phyloP scores from a whole-genome alignment of 2,329 filamentous ascomycete species.

The Claviceps sp. region DNA sequence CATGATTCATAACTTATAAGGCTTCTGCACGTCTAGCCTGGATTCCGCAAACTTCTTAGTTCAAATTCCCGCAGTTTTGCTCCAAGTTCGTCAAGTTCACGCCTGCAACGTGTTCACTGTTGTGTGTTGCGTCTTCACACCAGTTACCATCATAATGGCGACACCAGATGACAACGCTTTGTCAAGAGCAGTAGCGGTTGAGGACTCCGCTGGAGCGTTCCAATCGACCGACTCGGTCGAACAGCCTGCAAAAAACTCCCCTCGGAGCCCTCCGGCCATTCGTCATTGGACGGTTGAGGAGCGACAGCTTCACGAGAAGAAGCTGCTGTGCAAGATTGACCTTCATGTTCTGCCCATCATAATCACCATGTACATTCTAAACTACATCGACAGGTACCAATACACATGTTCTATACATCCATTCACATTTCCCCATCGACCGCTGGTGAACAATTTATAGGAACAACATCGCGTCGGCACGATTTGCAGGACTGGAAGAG shows the following conservation, averaged over 20 bases:
- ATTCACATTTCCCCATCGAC: not conserved
- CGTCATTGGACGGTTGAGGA: conserved; percentile 1
- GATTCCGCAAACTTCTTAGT: too few relatives aligned
- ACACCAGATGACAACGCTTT: not conserved
- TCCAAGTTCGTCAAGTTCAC: too few relatives aligned
- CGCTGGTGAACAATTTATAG: conserved; percentile 12
- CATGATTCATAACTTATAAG: too few relatives aligned
- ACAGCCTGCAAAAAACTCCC: not conserved
- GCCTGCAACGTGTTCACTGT: too few relatives aligned
- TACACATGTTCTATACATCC: not conserved
- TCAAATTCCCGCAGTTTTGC: too few relatives aligned
- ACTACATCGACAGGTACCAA: conserved; percentile 35
- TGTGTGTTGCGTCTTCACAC: too few relatives aligned
- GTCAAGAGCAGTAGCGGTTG: not conserved
- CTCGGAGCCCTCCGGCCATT: not conserved
- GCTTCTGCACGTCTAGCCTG: too few relatives aligned
- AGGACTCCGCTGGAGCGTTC: not conserved
- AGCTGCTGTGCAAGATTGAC: conserved; percentile 26
- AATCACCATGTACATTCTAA: conserved; percentile 45
- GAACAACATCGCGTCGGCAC: conserved; percentile 20
- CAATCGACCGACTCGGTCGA: not conserved
- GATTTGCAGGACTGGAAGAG: conserved; percentile 22
- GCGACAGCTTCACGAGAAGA: conserved; percentile 13
- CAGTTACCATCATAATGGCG: too few relatives aligned
- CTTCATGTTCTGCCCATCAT: conserved; percentile 32